Percentiles rank a stretch among this genome's conserved stretches.
These are phyloP conservation scores for Ustilago shanxiensis DNA, from an alignment of 1,284 basidiomycete species.

Conservation along the genomic window DNA sequence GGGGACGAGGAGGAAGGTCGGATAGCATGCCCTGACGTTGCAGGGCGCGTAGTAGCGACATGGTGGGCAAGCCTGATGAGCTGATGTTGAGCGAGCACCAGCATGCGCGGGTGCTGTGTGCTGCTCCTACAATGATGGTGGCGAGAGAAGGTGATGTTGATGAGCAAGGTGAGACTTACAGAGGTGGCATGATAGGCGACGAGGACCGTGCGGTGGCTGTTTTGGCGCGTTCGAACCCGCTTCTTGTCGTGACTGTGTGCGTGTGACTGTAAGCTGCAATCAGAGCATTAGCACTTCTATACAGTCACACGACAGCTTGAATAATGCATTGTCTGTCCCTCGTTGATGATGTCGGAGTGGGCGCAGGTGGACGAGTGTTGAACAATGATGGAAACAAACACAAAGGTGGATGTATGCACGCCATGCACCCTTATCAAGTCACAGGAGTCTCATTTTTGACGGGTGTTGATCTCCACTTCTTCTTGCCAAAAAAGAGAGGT, in stretches of 20 bases:
- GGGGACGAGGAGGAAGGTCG: constrained; percentile 24
- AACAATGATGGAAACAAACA: constrained; percentile 1
- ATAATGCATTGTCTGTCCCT: background rate
- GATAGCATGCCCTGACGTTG: constrained; percentile 35
- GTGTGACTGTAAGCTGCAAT: constrained; percentile 2
- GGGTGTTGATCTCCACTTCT: constrained; percentile 14
- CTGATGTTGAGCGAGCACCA: background rate
- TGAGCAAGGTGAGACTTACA: constrained; percentile 23
- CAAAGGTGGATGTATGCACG: background rate
- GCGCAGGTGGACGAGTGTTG: background rate
- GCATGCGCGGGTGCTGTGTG: no score
- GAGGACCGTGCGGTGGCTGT: constrained; percentile 27
- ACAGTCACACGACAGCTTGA: constrained; percentile 5
- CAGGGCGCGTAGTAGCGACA: constrained; percentile 43
- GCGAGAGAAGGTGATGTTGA: background rate
- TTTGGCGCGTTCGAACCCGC: background rate
- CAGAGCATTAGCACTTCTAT: background rate
- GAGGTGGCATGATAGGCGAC: constrained; percentile 28
- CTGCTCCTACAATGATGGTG: background rate
- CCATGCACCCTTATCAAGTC: constrained; percentile 2
- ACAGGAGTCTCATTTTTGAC: no score
- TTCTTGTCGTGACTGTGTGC: background rate
- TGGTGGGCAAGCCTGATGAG: background rate
- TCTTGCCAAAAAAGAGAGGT: background rate
- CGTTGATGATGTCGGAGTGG: background rate